A percentile compares a stretch with the other conserved stretches of the same genome.
phyloP scores from a whole-genome alignment of 768 basidiomycete genomes.

The Phallus indusiatus region DNA sequence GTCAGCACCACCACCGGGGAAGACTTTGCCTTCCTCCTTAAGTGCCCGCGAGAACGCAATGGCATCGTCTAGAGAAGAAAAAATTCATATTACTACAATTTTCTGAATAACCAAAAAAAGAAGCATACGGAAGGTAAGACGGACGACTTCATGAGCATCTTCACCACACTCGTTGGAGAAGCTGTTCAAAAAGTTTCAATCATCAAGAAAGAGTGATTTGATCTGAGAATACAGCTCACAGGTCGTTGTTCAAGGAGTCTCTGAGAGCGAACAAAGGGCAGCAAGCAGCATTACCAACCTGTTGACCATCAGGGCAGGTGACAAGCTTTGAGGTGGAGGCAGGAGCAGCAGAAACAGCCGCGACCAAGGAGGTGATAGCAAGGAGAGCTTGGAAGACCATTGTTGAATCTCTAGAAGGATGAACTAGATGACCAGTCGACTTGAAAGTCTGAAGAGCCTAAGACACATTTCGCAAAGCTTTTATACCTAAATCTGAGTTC shows the following conservation, averaged over 20 bases:
- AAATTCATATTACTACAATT: neutral
- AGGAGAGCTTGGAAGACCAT: no score
- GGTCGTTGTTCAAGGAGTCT: slow-evolving; percentile 28
- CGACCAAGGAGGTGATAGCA: no score
- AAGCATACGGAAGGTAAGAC: slow-evolving; percentile 13
- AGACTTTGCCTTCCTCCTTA: slow-evolving; percentile 5
- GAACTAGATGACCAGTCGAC: no score
- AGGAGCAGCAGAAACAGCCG: neutral
- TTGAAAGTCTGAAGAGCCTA: no score
- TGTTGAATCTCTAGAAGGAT: no score
- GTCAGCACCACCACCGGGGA: slow-evolving; percentile 27
- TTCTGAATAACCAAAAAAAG: neutral
- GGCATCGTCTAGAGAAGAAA: slow-evolving; percentile 14
- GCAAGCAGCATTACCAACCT: slow-evolving; percentile 25
- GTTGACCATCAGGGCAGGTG: slow-evolving; percentile 21
- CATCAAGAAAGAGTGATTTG: neutral
- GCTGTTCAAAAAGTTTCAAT: neutral
- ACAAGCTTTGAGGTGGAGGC: slow-evolving; percentile 5
- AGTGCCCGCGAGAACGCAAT: slow-evolving; percentile 16
- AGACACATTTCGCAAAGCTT: no score
- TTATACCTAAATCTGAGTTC: no score
- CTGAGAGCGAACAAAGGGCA: slow-evolving; percentile 31
- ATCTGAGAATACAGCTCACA: slow-evolving; percentile 12
- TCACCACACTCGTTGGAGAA: slow-evolving; percentile 27
- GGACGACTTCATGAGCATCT: slow-evolving; percentile 23